Percentiles rank a stretch among this genome's conserved stretches.
Evolutionary conservation across 2,329 filamentous ascomycete genomes (phyloP).

Genomic region (Aplosporella prunicola): DNA sequence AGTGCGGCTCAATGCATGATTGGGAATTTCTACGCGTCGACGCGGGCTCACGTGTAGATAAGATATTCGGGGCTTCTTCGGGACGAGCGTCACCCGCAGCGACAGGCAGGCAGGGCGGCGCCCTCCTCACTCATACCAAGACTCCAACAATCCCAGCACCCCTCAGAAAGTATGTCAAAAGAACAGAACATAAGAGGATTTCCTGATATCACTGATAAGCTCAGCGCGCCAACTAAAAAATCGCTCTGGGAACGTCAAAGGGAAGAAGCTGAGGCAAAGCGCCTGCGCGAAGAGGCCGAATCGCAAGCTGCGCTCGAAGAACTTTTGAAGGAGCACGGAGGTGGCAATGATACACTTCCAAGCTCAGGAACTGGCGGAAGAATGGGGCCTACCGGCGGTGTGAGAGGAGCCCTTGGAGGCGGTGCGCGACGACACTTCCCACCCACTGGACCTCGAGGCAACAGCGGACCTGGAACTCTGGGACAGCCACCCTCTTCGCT

Average conservation of each 20-base stretch:
- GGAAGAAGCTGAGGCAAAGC: conserved; percentile 82
- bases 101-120: too few species aligned
- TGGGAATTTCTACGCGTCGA: too few species aligned
- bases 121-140: too few species aligned
- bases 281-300: conserved; percentile 72
- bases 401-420: conserved; percentile 22
- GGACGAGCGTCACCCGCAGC: too few species aligned
- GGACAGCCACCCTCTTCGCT: conserved; percentile 33
- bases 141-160: background rate
- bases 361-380: conserved; percentile 11
- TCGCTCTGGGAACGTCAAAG: conserved; percentile 83
- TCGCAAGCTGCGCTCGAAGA: conserved; percentile 79
- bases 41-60: too few species aligned
- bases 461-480: conserved; percentile 42
- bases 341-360: conserved; percentile 36
- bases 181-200: conserved; percentile 30
- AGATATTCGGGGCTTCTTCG: too few species aligned
- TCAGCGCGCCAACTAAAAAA: conserved; percentile 73
- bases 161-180: background rate
- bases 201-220: conserved; percentile 69
- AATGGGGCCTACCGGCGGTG: conserved; percentile 1
- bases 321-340: conserved; percentile 72
- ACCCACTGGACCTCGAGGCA: conserved; percentile 27
- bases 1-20: too few species aligned
- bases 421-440: conserved; percentile 48